phyloP scores from a whole-genome alignment of 2,329 filamentous ascomycete species.

The Epichloe typhina region DNA sequence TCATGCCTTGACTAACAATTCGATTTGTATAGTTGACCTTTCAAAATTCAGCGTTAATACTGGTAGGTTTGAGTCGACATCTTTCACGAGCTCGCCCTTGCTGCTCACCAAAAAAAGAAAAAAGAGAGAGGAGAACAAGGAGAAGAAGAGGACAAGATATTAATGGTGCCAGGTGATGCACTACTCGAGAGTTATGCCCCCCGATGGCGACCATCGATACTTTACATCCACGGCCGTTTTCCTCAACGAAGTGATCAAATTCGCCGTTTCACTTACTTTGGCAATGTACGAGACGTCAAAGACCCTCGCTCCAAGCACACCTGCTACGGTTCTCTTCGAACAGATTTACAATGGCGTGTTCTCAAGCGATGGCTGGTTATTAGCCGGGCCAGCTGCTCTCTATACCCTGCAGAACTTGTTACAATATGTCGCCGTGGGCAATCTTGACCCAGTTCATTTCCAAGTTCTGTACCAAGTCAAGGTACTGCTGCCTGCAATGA shows the following conservation, averaged over 20 bases:
- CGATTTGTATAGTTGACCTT: constrained; percentile 46
- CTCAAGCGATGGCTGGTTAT: constrained; percentile 84
- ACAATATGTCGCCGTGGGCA: constrained; percentile 83
- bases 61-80: constrained; percentile 32
- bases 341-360: constrained; percentile 74
- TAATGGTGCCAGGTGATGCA: constrained; percentile 58
- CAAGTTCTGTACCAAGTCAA: constrained; percentile 91
- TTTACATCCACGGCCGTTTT: constrained; percentile 90
- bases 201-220: constrained; percentile 70
- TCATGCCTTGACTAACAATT: constrained; percentile 6
- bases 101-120: too few relatives aligned
- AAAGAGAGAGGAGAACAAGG: neutral
- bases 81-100: neutral
- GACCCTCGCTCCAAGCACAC: constrained; percentile 63
- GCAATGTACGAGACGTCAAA: constrained; percentile 77
- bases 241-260: constrained; percentile 83
- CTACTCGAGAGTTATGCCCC: constrained; percentile 86
- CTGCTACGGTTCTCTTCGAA: constrained; percentile 66
- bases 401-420: constrained; percentile 91
- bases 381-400: constrained; percentile 75
- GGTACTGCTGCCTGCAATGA: constrained; percentile 24
- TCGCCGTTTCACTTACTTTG: constrained; percentile 73
- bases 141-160: neutral
- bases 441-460: constrained; percentile 84
- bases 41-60: constrained; percentile 64